Evolutionary conservation across 1,284 basidiomycete species (phyloP).

Genomic region (Inonotus obliquus): DNA sequence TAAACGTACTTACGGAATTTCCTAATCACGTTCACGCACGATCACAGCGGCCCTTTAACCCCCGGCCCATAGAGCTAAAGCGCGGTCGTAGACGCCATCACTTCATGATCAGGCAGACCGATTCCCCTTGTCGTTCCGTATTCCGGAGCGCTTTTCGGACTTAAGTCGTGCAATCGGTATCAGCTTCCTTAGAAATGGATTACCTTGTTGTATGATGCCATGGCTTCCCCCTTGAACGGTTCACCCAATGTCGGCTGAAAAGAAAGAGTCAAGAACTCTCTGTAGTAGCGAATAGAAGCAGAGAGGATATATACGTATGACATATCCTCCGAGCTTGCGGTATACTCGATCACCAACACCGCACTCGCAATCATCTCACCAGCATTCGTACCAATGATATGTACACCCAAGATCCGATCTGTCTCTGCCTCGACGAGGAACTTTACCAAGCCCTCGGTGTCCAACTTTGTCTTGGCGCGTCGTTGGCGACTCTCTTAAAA

Average conservation of each 20-base stretch:
- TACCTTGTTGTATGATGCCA: conserved; percentile 77
- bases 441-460: conserved; percentile 87
- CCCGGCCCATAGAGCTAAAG: too few species aligned
- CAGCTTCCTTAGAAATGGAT: conserved; percentile 57
- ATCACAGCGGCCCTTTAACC: too few species aligned
- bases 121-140: too few species aligned
- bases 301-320: conserved; percentile 65
- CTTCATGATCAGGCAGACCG: too few species aligned
- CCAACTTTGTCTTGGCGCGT: conserved; percentile 93
- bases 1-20: too few species aligned
- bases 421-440: conserved; percentile 93
- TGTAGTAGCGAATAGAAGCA: conserved; percentile 11
- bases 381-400: conserved; percentile 93
- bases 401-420: conserved; percentile 86
- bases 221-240: conserved; percentile 90
- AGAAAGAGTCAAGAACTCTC: conserved; percentile 2
- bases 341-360: conserved; percentile 88
- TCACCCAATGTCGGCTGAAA: conserved; percentile 75
- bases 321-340: conserved; percentile 86
- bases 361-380: conserved; percentile 95
- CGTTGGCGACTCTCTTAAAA: conserved; percentile 94
- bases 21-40: too few species aligned
- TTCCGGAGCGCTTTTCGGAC: too few species aligned
- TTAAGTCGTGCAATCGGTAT: too few species aligned
- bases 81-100: too few species aligned